A percentile compares a stretch with the other conserved stretches of the same genome.
These are phyloP conservation scores for Coniochaeta pulveracea DNA, from an alignment of 2,329 filamentous ascomycete species.

Conservation along the genomic window DNA sequence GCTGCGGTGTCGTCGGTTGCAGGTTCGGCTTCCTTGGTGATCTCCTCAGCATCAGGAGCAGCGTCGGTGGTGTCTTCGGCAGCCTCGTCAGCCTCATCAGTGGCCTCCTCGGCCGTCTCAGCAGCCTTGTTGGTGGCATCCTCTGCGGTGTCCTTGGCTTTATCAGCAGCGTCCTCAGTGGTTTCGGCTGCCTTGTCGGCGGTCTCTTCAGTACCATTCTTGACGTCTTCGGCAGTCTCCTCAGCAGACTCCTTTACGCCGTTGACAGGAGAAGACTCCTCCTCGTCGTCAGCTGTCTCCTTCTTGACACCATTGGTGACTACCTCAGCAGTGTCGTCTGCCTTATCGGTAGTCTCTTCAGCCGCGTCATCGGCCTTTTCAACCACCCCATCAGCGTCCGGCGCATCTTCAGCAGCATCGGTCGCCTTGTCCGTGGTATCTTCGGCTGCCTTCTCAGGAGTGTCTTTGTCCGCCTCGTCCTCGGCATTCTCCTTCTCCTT, in stretches of 20 bases:
- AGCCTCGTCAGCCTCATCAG: conserved; percentile 29
- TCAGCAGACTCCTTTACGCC: conserved; percentile 6
- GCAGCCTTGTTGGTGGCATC: conserved; percentile 12
- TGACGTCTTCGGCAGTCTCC: conserved; percentile 12
- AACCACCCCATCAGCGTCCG: background rate
- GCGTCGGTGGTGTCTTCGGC: conserved; percentile 1
- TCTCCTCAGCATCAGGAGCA: background rate
- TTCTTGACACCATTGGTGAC: conserved; percentile 2
- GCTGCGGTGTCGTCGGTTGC: conserved; percentile 2
- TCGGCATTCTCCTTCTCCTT: conserved; percentile 7
- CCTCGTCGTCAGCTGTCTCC: background rate
- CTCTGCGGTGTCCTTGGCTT: conserved; percentile 11
- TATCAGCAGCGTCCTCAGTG: conserved; percentile 11
- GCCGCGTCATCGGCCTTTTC: background rate
- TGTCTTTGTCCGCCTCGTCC: conserved; percentile 5
- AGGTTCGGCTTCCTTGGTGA: conserved; percentile 7
- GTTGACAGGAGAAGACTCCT: background rate
- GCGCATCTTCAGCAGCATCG: conserved; percentile 19
- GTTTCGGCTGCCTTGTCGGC: conserved; percentile 4
- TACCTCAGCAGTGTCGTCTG: conserved; percentile 6
- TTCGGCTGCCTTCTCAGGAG: conserved; percentile 1
- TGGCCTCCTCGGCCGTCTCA: conserved; percentile 5
- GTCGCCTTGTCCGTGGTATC: conserved; percentile 18
- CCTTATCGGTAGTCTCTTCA: conserved; percentile 7
- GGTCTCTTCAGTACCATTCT: conserved; percentile 13